phyloP scores from a whole-genome alignment of 305 asterid species.

The Rubia balearica region DNA sequence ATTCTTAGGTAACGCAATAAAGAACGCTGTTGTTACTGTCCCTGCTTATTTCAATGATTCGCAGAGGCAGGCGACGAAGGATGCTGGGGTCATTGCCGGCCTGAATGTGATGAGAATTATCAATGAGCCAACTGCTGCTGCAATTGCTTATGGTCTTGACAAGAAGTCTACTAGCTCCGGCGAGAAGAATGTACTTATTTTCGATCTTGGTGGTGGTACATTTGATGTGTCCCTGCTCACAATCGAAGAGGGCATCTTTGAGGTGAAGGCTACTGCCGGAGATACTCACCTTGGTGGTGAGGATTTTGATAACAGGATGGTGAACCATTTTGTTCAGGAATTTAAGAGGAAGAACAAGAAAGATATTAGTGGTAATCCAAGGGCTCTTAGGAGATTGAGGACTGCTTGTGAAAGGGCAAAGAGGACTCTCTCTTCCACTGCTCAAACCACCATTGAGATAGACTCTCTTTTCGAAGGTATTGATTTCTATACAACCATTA shows the following conservation, averaged over 20 bases:
- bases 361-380: slow-evolving; percentile 32
- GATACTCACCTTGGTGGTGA: slow-evolving; percentile 36
- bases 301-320: slow-evolving; percentile 33
- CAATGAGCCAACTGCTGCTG: slow-evolving; percentile 35
- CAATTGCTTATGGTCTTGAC: slow-evolving; percentile 35
- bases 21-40: slow-evolving; percentile 33
- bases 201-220: slow-evolving; percentile 33
- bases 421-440: slow-evolving; percentile 30
- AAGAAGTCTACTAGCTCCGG: slow-evolving; percentile 23
- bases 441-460: slow-evolving; percentile 27
- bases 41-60: slow-evolving; percentile 36
- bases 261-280: slow-evolving; percentile 37
- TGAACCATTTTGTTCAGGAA: slow-evolving; percentile 32
- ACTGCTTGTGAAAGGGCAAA: slow-evolving; percentile 34
- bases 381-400: slow-evolving; percentile 30
- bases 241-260: slow-evolving; percentile 32
- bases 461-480: slow-evolving; percentile 32
- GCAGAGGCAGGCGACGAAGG: slow-evolving; percentile 34
- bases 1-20: slow-evolving; percentile 19
- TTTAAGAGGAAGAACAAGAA: slow-evolving; percentile 30
- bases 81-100: slow-evolving; percentile 34
- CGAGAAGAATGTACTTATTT: slow-evolving; percentile 30
- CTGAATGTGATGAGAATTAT: slow-evolving; percentile 31
- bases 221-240: slow-evolving; percentile 33
- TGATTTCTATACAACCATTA: slow-evolving; percentile 28